Evolutionary conservation across 768 basidiomycete genomes (phyloP), one percentile per base, ranked within the genome.

Genomic region (Fomitopsis serialis): DNA sequence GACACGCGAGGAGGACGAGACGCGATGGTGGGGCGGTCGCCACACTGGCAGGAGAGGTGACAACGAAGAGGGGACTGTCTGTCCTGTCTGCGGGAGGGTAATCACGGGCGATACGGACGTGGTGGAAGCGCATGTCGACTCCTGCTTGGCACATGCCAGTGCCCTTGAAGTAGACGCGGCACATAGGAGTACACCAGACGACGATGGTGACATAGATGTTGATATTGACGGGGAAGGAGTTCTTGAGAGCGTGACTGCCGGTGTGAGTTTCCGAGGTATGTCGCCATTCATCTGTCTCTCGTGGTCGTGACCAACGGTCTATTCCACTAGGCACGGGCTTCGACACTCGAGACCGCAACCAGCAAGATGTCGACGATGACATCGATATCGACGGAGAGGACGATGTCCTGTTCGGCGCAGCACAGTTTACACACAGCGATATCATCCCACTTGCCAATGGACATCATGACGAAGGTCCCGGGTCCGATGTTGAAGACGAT

Each of bases 351-450:
- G 72, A 80, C 55, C 70, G 69, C 23, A 66, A 74, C n/a, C 72
- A 77, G 17, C 70, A 76, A 54, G 88, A 90, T 54, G 76, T 87
- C 2, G 90, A 92, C 27, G 89, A 87, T 17, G 89, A 90, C 44
- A 74, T 92, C 10, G 90, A 92, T 53, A 72, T 91, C 10, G 89
- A 90, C 53, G 89, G 89, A 2, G 87, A 87, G 52, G 89, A 89
- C 62, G 76, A 82, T 51, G 77, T 64, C 2, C 61, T 76, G 1
- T 92, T 81, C 61, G 89, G 89, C 1, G 78, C 79, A 17, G 74
- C 78, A 0, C 90, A 92, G 62, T 92, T 92, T 65, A 84, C 82
- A 10, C 89, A 91, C 65, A 75, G 74, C 2, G 89, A 92, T 60
- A 71, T 91, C 32, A 68, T 87, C 12, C 72, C 71, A 17, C 45